Conservation (phyloP, 331 rosid species). For the Rosa hybrid region DNA sequence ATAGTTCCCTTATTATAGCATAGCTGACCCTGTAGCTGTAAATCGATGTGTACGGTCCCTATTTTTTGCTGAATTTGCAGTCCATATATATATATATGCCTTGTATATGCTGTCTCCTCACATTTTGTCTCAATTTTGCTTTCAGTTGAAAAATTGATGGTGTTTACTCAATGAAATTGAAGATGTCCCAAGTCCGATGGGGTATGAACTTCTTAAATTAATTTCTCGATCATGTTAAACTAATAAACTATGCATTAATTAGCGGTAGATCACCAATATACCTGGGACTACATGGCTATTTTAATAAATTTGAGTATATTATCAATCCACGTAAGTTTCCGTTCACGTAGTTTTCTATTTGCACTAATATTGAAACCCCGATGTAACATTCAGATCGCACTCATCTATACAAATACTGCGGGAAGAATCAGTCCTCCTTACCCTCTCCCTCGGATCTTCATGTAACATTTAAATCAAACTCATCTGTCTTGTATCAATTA, state of each 20-base stretch:
- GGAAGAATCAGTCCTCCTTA: too few relatives aligned
- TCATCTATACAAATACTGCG: too few relatives aligned
- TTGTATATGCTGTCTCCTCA: background rate
- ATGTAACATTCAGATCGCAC: background rate
- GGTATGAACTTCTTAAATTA: background rate
- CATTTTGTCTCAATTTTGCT: constrained; percentile 7
- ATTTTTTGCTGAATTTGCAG: constrained; percentile 5
- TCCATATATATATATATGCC: background rate
- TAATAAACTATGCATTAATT: background rate
- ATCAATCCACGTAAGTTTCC: background rate
- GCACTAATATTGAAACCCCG: background rate
- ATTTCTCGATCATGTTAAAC: background rate
- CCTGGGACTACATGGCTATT: background rate
- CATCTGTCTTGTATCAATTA: too few relatives aligned
- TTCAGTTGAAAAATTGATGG: constrained; percentile 22
- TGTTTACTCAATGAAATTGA: background rate
- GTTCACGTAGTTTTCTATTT: background rate
- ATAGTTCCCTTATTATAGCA: background rate
- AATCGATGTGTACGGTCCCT: background rate
- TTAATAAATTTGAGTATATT: background rate
- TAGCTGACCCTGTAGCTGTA: background rate
- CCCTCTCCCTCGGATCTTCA: too few relatives aligned
- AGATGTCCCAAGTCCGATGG: background rate
- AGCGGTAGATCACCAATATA: background rate
- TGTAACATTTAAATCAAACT: too few relatives aligned